Conservation (phyloP, 257 asterid genomes). For the Gentiana dahurica region DNA sequence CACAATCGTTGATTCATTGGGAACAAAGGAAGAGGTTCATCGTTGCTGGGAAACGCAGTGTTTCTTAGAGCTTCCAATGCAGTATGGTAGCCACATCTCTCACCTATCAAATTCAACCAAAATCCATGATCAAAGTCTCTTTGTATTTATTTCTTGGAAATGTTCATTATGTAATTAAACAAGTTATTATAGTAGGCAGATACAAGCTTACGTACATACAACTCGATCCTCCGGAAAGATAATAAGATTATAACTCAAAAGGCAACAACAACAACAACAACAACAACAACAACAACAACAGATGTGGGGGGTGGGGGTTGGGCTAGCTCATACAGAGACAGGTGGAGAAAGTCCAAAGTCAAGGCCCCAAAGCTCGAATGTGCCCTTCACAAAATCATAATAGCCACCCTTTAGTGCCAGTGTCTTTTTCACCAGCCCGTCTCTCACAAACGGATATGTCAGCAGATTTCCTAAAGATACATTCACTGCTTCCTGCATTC, state of each 20-base stretch:
- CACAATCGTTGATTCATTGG: neutral
- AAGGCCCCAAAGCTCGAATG: slow-evolving; percentile 89
- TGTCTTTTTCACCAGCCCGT: slow-evolving; percentile 78
- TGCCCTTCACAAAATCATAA: slow-evolving; percentile 75
- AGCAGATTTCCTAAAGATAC: slow-evolving; percentile 82
- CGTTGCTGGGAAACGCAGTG: slow-evolving; percentile 14
- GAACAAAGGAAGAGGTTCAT: neutral
- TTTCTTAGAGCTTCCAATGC: slow-evolving; percentile 31
- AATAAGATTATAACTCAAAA: too few species aligned
- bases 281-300: too few species aligned
- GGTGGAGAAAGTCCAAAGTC: slow-evolving; percentile 66
- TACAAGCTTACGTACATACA: too few species aligned
- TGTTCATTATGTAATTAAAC: too few species aligned
- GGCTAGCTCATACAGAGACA: slow-evolving; percentile 61
- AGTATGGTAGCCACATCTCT: slow-evolving; percentile 33
- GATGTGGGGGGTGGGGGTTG: too few species aligned
- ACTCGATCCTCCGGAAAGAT: neutral
- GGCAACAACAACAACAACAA: too few species aligned
- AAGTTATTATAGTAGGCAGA: neutral
- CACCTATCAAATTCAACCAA: slow-evolving; percentile 28
- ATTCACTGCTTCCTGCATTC: slow-evolving; percentile 80
- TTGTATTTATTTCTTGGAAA: too few species aligned
- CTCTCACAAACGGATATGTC: slow-evolving; percentile 81
- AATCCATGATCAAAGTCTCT: slow-evolving; percentile 25
- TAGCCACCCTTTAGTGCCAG: slow-evolving; percentile 82